phyloP scores from a whole-genome alignment of 2,329 filamentous ascomycete genomes.

The Ramularia collo-cygni region DNA sequence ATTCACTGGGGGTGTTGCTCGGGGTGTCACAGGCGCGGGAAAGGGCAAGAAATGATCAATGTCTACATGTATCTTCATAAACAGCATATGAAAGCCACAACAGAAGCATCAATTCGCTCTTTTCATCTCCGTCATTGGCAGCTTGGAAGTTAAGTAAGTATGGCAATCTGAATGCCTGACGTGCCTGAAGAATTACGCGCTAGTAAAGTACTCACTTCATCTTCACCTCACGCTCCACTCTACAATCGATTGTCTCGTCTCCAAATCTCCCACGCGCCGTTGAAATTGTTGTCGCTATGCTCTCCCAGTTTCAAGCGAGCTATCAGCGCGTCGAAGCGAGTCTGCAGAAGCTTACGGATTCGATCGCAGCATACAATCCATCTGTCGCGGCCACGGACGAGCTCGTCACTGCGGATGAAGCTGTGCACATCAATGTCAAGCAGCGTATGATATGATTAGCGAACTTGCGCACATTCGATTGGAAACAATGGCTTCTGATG shows the following conservation, averaged over 20 bases:
- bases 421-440: slow-evolving; percentile 59
- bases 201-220: no score
- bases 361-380: slow-evolving; percentile 75
- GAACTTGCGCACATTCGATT: neutral
- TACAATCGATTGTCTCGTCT: no score
- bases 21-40: slow-evolving; percentile 34
- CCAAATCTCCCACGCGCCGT: no score
- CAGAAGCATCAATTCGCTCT: no score
- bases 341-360: slow-evolving; percentile 65
- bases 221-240: no score
- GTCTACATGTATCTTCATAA: neutral
- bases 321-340: slow-evolving; percentile 43
- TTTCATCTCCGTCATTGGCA: no score
- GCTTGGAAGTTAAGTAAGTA: no score
- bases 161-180: no score
- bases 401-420: slow-evolving; percentile 62
- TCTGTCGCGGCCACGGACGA: slow-evolving; percentile 60
- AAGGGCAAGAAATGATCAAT: slow-evolving; percentile 23
- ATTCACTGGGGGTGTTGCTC: slow-evolving; percentile 38
- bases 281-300: slow-evolving; percentile 27
- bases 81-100: no score
- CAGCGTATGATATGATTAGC: slow-evolving; percentile 52
- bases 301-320: slow-evolving; percentile 35
- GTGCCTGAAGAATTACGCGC: no score
- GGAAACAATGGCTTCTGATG: neutral